Conservation (phyloP, 2,329 filamentous ascomycete genomes). For the Penicillium nordicum region DNA sequence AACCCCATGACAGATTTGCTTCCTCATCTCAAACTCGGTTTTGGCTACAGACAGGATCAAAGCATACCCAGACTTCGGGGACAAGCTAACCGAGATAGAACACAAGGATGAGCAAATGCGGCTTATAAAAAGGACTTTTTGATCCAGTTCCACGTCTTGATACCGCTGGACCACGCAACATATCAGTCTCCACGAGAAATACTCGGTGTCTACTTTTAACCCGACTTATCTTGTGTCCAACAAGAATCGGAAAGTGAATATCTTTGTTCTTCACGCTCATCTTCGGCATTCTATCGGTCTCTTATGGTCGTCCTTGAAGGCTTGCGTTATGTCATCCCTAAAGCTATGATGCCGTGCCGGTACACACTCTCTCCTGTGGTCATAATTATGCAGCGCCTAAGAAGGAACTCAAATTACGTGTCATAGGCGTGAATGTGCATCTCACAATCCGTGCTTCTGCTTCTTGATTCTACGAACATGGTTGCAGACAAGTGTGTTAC, state of each 20-base stretch:
- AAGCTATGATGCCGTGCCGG: neutral
- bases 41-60: neutral
- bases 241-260: neutral
- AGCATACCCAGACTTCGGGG: neutral
- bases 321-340: too few species aligned
- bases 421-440: neutral
- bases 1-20: neutral
- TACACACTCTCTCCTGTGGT: neutral
- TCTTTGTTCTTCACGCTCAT: too few species aligned
- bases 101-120: neutral
- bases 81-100: neutral
- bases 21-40: neutral
- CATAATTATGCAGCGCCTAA: neutral
- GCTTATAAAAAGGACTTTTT: neutral
- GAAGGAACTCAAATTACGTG: neutral
- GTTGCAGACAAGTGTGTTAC: neutral
- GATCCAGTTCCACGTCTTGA: neutral
- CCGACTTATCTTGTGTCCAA: neutral
- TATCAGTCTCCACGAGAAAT: neutral
- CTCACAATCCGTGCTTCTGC: neutral
- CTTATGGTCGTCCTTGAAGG: neutral
- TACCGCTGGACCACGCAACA: neutral
- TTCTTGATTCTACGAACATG: neutral
- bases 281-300: neutral
- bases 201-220: neutral